Percentiles rank a stretch among this genome's conserved stretches.
These are phyloP conservation scores for Amanita inopinata DNA, from an alignment of 768 basidiomycete genomes.

Conservation along the genomic window DNA sequence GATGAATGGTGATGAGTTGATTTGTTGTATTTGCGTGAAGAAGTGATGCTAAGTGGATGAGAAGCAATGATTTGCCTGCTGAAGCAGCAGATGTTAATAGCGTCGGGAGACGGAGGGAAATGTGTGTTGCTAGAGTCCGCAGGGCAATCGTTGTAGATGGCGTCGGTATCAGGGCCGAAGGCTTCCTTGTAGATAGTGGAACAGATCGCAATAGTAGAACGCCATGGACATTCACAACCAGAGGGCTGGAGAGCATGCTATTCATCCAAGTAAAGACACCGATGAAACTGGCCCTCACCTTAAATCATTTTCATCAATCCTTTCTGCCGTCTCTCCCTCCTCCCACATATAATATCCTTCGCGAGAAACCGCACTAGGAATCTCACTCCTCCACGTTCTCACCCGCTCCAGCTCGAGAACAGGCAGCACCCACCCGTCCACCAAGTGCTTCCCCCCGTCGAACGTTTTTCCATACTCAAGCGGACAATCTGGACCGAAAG, in stretches of 20 bases:
- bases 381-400: conserved; percentile 28
- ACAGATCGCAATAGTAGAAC: conserved; percentile 49
- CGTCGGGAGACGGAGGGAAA: conserved; percentile 64
- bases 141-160: conserved; percentile 50
- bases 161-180: conserved; percentile 49
- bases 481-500: conserved; percentile 49
- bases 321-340: conserved; percentile 21
- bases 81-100: conserved; percentile 83
- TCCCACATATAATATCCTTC: conserved; percentile 28
- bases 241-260: conserved; percentile 35
- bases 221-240: conserved; percentile 54
- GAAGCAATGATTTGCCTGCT: conserved; percentile 75
- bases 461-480: conserved; percentile 44
- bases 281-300: conserved; percentile 31
- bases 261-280: not conserved
- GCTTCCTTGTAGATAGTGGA: conserved; percentile 11
- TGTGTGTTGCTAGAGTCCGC: conserved; percentile 48
- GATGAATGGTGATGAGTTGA: conserved; percentile 77
- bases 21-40: conserved; percentile 52
- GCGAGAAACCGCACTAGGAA: not conserved
- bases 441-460: conserved; percentile 45
- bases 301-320: conserved; percentile 38
- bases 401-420: conserved; percentile 58
- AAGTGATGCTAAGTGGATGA: conserved; percentile 64
- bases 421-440: conserved; percentile 81